A percentile compares a stretch with the other conserved stretches of the same genome.
These are phyloP conservation scores for Diplocarpon rosae DNA, from an alignment of 2,329 filamentous ascomycete species.

Conservation along the genomic window DNA sequence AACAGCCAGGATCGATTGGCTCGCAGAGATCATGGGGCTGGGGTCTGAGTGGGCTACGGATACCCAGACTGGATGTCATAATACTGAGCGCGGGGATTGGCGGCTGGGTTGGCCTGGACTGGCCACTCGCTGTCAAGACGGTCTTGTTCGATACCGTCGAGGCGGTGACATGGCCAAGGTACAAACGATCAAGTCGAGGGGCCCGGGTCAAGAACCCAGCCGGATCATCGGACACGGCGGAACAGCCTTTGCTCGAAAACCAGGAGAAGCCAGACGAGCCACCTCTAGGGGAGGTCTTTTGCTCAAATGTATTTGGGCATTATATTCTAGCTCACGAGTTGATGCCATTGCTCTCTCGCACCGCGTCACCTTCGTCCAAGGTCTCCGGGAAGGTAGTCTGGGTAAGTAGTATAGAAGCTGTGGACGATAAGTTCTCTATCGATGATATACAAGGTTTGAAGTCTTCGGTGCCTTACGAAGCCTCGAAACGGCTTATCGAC, in stretches of 20 bases:
- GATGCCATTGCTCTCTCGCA: constrained; percentile 51
- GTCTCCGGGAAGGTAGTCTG: constrained; percentile 53
- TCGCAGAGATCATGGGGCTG: constrained; percentile 32
- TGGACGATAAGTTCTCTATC: constrained; percentile 39
- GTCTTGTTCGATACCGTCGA: constrained; percentile 51
- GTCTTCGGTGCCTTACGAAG: constrained; percentile 61
- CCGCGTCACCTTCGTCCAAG: constrained; percentile 16
- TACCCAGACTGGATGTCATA: constrained; percentile 66
- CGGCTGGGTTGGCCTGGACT: constrained; percentile 74
- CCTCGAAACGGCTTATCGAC: constrained; percentile 79
- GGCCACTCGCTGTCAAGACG: constrained; percentile 42
- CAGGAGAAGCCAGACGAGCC: constrained; percentile 35
- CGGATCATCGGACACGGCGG: constrained; percentile 16
- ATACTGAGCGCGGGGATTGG: constrained; percentile 85
- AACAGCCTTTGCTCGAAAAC: constrained; percentile 18
- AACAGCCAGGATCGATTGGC: constrained; percentile 40
- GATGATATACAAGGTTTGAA: constrained; percentile 67
- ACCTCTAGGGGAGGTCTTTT: constrained; percentile 70
- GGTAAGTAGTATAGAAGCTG: constrained; percentile 72
- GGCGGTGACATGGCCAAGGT: constrained; percentile 65
- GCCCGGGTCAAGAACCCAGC: constrained; percentile 32
- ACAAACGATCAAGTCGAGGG: constrained; percentile 53
- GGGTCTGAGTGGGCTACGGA: constrained; percentile 32
- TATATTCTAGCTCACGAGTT: constrained; percentile 80
- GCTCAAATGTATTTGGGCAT: constrained; percentile 89